These are phyloP conservation scores for Kluyveromyces starmeri DNA, from an alignment of 805 yeast genomes.

Conservation along the genomic window DNA sequence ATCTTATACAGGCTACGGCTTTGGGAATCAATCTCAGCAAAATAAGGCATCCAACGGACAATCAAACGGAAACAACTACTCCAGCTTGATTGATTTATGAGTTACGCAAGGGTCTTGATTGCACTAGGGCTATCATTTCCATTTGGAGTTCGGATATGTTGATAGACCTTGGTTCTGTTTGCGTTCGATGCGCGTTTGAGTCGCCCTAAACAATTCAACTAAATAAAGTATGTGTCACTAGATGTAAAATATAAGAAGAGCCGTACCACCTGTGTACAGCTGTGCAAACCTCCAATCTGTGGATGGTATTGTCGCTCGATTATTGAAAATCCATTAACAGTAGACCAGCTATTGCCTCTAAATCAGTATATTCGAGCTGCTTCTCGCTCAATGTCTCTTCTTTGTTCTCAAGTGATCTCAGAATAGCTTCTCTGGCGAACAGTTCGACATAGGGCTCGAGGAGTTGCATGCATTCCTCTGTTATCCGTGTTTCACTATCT, in stretches of 20 bases:
- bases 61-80: background rate
- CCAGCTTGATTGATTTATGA: background rate
- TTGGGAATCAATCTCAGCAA: slow-evolving; percentile 58
- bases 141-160: too few relatives aligned
- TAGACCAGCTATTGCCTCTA: slow-evolving; percentile 26
- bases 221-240: too few relatives aligned
- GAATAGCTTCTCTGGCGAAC: slow-evolving; percentile 24
- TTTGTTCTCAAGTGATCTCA: slow-evolving; percentile 23
- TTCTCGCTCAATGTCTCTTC: slow-evolving; percentile 7
- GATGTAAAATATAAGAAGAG: too few relatives aligned
- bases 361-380: slow-evolving; percentile 19
- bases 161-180: too few relatives aligned
- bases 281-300: too few relatives aligned
- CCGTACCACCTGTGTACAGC: too few relatives aligned
- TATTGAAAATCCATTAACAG: slow-evolving; percentile 21
- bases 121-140: too few relatives aligned
- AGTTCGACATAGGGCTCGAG: slow-evolving; percentile 22
- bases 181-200: too few relatives aligned
- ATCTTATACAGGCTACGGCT: slow-evolving; percentile 88
- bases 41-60: background rate
- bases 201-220: too few relatives aligned
- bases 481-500: slow-evolving; percentile 15
- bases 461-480: slow-evolving; percentile 15
- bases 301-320: too few relatives aligned
- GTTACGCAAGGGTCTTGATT: too few relatives aligned